Evolutionary conservation across 345 rosid species (phyloP).

Genomic region (Populus deltoides): DNA sequence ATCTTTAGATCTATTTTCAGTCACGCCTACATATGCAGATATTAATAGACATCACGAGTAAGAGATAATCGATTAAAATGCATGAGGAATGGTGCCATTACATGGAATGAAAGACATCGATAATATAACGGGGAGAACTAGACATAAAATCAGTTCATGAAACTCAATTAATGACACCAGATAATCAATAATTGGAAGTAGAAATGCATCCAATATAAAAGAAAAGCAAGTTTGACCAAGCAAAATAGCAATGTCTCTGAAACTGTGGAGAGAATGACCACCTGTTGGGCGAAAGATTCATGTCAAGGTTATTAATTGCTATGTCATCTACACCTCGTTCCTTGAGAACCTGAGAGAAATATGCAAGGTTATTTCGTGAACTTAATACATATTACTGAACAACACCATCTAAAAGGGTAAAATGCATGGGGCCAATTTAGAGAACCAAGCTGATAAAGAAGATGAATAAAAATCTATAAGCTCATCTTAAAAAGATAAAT

Average conservation of each 20-base stretch:
- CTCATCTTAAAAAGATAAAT: background rate
- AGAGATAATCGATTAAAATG: background rate
- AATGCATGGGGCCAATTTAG: background rate
- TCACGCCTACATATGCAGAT: background rate
- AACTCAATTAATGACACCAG: background rate
- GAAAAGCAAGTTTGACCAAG: background rate
- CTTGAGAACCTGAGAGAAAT: slow-evolving; percentile 28
- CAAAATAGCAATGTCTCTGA: background rate
- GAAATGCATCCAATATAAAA: background rate
- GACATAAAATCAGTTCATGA: background rate
- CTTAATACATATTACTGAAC: background rate
- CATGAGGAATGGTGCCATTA: background rate
- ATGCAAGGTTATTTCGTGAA: background rate
- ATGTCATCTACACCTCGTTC: slow-evolving; percentile 24
- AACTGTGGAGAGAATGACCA: background rate
- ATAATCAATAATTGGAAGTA: background rate
- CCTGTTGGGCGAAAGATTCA: slow-evolving; percentile 10
- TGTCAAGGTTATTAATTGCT: slow-evolving; percentile 10
- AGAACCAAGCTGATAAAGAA: background rate
- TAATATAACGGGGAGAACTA: background rate
- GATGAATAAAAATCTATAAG: background rate
- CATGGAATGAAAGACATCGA: background rate
- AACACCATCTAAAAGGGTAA: background rate
- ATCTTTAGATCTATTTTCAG: background rate
- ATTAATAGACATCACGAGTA: background rate